Evolutionary conservation across 2,329 filamentous ascomycete species (phyloP).

Genomic region (Fusarium fujikuroi): DNA sequence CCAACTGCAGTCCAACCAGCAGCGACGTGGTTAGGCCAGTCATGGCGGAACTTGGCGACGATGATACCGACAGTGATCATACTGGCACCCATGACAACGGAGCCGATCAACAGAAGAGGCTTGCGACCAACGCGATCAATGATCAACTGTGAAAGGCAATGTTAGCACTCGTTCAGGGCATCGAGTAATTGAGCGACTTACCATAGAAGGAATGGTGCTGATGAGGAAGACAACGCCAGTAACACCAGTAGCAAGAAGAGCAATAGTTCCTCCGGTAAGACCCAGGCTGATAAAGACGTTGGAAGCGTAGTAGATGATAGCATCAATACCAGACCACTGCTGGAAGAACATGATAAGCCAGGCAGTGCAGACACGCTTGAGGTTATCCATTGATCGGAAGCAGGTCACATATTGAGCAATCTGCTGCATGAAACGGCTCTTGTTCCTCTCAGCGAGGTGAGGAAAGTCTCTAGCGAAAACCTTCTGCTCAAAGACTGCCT

Average conservation of each 20-base stretch:
- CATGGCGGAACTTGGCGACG: conserved; percentile 33
- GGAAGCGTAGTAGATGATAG: conserved; percentile 58
- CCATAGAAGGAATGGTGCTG: conserved; percentile 48
- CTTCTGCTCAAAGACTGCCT: conserved; percentile 80
- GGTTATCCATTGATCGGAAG: conserved; percentile 56
- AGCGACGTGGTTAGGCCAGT: conserved; percentile 46
- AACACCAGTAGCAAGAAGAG: conserved; percentile 75
- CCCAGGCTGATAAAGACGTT: conserved; percentile 74
- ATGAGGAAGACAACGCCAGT: conserved; percentile 75
- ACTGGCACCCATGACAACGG: conserved; percentile 49
- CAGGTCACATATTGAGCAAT: conserved; percentile 59
- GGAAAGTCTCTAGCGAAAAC: conserved; percentile 70
- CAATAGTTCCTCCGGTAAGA: conserved; percentile 66
- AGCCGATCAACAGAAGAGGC: conserved; percentile 52
- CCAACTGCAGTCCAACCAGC: conserved; percentile 54
- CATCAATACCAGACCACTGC: conserved; percentile 49
- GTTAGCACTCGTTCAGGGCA: background rate
- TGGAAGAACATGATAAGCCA: conserved; percentile 72
- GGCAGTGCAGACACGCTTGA: conserved; percentile 72
- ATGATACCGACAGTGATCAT: conserved; percentile 35
- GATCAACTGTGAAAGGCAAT: conserved; percentile 25
- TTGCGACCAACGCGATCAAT: conserved; percentile 56
- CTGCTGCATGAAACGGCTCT: conserved; percentile 56
- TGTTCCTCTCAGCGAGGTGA: conserved; percentile 52
- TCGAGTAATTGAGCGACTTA: background rate